Evolutionary conservation across 2,329 filamentous ascomycete species (phyloP).

Genomic region (Trichoderma koningii): DNA sequence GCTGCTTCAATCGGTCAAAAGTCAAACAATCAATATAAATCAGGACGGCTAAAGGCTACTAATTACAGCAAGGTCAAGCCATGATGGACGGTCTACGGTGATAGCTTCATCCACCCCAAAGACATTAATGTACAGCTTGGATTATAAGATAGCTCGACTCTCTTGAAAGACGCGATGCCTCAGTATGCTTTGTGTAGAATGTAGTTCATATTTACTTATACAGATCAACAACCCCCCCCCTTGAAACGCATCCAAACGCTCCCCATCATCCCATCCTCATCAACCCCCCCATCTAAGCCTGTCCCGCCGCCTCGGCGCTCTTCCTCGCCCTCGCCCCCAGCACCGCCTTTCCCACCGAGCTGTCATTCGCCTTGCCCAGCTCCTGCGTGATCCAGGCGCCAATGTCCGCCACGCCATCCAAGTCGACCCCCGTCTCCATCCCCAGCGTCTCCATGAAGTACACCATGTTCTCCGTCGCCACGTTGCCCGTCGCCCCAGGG

Average conservation of each 20-base stretch:
- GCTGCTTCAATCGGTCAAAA: too few species aligned
- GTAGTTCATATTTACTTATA: neutral
- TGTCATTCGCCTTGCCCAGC: slow-evolving; percentile 64
- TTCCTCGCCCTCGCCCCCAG: slow-evolving; percentile 51
- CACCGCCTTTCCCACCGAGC: slow-evolving; percentile 67
- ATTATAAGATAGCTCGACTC: too few species aligned
- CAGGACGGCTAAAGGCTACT: too few species aligned
- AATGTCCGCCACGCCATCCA: slow-evolving; percentile 66
- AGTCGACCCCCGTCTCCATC: slow-evolving; percentile 70
- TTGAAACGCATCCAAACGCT: neutral
- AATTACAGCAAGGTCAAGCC: too few species aligned
- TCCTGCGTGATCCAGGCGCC: slow-evolving; percentile 71
- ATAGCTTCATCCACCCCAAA: too few species aligned
- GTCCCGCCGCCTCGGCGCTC: slow-evolving; percentile 32
- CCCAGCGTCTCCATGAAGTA: slow-evolving; percentile 76
- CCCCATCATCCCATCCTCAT: neutral
- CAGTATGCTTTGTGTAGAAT: neutral
- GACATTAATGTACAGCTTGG: too few species aligned
- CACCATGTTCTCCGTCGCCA: slow-evolving; percentile 81
- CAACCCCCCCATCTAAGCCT: neutral
- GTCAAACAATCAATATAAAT: too few species aligned
- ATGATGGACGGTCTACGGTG: too few species aligned
- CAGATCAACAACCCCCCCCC: neutral
- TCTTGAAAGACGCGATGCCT: neutral
- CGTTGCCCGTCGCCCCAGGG: slow-evolving; percentile 83